phyloP scores from a whole-genome alignment of 495 filamentous ascomycete species.

The Penicillium malachiteum region DNA sequence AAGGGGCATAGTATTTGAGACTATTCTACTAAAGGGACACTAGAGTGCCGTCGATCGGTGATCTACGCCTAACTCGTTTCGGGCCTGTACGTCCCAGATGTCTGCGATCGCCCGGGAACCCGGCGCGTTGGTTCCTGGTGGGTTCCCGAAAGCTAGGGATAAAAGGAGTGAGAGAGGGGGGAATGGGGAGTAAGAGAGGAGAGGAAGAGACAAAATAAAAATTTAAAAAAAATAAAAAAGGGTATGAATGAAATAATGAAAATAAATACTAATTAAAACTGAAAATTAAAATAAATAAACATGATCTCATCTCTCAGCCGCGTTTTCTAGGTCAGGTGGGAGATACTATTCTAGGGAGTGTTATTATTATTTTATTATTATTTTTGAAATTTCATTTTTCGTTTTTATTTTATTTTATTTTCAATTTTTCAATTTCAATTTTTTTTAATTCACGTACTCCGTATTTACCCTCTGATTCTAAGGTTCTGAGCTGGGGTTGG shows the following conservation, averaged over 20 bases:
- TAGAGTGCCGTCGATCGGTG: too few species aligned
- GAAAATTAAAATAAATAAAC: too few species aligned
- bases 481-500: too few species aligned
- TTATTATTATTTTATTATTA: neutral
- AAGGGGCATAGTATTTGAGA: too few species aligned
- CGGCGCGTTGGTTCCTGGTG: conserved; percentile 26
- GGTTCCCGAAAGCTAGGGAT: conserved; percentile 14
- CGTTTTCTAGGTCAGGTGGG: neutral
- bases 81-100: conserved; percentile 13
- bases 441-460: conserved; percentile 12
- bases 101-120: conserved; percentile 30
- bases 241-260: neutral
- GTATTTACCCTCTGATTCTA: neutral
- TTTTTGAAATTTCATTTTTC: conserved; percentile 1
- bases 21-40: too few species aligned
- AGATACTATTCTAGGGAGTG: neutral
- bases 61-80: conserved; percentile 28
- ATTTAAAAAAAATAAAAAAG: neutral
- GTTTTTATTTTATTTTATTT: conserved; percentile 4
- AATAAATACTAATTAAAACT: too few species aligned
- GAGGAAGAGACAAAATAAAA: neutral
- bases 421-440: conserved; percentile 9
- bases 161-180: neutral
- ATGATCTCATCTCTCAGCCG: neutral
- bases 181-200: neutral